Percentiles rank a stretch among this genome's conserved stretches.
Conservation (phyloP, 371 early-diverging fungal species). For the Mortierella sp. region DNA sequence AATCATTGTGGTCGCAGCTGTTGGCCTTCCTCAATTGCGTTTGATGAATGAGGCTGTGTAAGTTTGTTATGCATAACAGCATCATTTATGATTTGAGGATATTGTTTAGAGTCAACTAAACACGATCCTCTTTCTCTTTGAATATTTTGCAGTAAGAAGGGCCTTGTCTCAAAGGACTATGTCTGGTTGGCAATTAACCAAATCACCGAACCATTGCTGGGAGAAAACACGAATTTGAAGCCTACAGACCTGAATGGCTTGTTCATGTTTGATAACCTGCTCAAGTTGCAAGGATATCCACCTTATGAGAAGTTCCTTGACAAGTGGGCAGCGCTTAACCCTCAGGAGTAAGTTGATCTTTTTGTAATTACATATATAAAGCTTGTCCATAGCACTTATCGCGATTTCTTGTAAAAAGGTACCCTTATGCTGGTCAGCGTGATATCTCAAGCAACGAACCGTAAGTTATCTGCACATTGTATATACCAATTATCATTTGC, state of each 20-base stretch:
- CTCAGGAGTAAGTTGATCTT: constrained; percentile 58
- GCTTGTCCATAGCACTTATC: too few relatives aligned
- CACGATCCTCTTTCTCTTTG: background rate
- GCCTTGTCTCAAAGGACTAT: constrained; percentile 57
- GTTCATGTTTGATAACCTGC: constrained; percentile 69
- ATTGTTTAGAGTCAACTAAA: too few relatives aligned
- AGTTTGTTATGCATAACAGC: constrained; percentile 10
- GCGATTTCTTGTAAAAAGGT: constrained; percentile 48
- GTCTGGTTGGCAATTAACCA: constrained; percentile 70
- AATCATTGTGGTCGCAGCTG: constrained; percentile 65
- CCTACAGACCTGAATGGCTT: constrained; percentile 60
- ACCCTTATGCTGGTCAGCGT: constrained; percentile 68
- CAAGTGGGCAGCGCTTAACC: constrained; percentile 63
- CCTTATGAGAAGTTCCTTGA: constrained; percentile 68
- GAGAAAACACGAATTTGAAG: constrained; percentile 36
- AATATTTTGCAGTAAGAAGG: constrained; percentile 12
- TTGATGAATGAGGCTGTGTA: constrained; percentile 50
- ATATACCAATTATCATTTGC: background rate
- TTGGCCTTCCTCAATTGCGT: constrained; percentile 57
- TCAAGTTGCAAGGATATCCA: constrained; percentile 63
- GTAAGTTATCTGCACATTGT: constrained; percentile 39
- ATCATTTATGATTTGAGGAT: too few relatives aligned
- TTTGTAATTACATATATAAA: background rate
- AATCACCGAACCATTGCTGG: constrained; percentile 49
- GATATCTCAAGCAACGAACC: constrained; percentile 71